Evolutionary conservation across 1,139 yeast genomes (phyloP), one percentile per base, ranked within the genome.

Genomic region (Yamadazyma membranifaciens): DNA sequence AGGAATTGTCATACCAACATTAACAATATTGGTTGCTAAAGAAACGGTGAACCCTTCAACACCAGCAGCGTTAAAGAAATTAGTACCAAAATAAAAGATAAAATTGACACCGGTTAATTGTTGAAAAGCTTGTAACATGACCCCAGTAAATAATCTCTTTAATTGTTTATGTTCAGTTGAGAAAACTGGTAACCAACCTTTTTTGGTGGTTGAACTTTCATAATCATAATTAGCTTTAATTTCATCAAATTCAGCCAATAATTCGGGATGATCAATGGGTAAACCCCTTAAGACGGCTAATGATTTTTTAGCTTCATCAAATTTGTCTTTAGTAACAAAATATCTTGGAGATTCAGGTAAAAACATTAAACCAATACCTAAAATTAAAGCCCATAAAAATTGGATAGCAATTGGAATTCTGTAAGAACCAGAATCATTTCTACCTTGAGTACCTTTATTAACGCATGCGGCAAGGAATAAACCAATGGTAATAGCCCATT

Each of bases 341-440:
- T 64, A 86, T 66, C 94, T 76, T 52, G 94, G 89, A 32, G 92
- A 81, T 64, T 86, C 95, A 43, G 94, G 94, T 63, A 83, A 77
- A 28, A 74, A 68, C 38, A 72, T 50, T 78, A 83, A 76, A 59
- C 86, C 92, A 31, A 54, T 41, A 28, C 67, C 62, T 49, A 73
- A 65, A 25, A 76, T 52, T n/a, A 63, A 45, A 33, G 70, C 56
- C 70, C 70, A 66, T 6, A 56, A 43, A 46, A 71, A 67, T 45
- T 75, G 76, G 32, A 76, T 48, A 48, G 84, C 86, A 57, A 81
- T 64, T 44, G 81, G 83, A 47, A 80, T 72, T 73, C 84, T 77
- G 80, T 83, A 80, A 59, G 80, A 81, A 31, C 76, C 74, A 29
- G 81, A 67, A 51, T 70, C 73, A 44, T 62, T 53, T 53, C 69